Evolutionary conservation across 2,329 filamentous ascomycete genomes (phyloP), one percentile per base, ranked within the genome.

Genomic region (Colletotrichum tofieldiae): DNA sequence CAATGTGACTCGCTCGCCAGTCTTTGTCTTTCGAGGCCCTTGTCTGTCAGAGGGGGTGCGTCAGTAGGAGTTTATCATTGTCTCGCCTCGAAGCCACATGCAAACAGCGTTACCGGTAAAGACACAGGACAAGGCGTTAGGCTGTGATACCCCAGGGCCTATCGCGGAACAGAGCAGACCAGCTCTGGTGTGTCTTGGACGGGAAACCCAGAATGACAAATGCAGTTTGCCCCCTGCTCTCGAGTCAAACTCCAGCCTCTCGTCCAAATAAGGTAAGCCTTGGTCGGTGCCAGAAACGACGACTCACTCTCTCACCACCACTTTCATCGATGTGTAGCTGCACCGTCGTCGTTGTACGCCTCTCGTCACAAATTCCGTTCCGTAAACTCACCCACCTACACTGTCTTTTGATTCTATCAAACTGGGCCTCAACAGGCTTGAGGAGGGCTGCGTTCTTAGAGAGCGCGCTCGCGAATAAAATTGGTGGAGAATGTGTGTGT

Each of bases 161-260:
- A 29, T 6, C 5, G 14, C 47, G 3, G 32, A 51, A 29, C 35
- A 16, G 47, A 41, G 26, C 23, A 51, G 45, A 54, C 8, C 14
- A 45, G 35, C 37, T 29, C 37, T 35, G 54, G 32, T 35, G 23
- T 52, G 35, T 65, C 52, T 65, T 59, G 45, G 37, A 32, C 23
- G n/a, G 11, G 41, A 52, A 59, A 16, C 29, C 60, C 20, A 49
- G 45, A 52, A 70, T 70, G 67, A 70, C 67, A 70, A 70, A 70
- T 70, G 18, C 43, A 39, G 18, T 43, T 16, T 43, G n/a, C 26
- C 54, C 20, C 60, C 18, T 49, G 49, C 23, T 47, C 23, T 58
- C 39, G 20, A 52, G 41, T 18, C 64, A 68, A 32, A 39, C 43
- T 26, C 32, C n/a, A 20, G 59, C 43, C 20, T 37, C 51, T 29